phyloP scores from a whole-genome alignment of 495 filamentous ascomycete genomes.

The Friedmanniomyces endolithicus region DNA sequence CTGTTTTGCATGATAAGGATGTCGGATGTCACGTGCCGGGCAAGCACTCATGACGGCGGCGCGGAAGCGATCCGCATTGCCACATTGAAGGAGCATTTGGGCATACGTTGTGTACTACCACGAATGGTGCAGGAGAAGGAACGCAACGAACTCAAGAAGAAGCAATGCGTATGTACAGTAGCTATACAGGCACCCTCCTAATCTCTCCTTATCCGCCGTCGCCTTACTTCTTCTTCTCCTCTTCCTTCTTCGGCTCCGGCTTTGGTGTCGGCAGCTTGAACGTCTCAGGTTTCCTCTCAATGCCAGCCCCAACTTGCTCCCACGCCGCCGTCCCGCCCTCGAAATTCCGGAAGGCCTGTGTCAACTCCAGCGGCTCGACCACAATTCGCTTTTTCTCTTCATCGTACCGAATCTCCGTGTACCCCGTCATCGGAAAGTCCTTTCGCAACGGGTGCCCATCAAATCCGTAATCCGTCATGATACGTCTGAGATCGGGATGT shows the following conservation, averaged over 20 bases:
- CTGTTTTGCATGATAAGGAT: no score
- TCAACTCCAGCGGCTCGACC: conserved; percentile 90
- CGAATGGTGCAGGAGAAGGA: background rate
- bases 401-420: conserved; percentile 95
- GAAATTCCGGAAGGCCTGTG: conserved; percentile 98
- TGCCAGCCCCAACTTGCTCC: conserved; percentile 83
- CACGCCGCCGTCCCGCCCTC: conserved; percentile 58
- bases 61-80: no score
- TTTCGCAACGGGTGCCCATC: conserved; percentile 96
- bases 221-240: conserved; percentile 56
- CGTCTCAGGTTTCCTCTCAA: conserved; percentile 67
- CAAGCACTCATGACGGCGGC: no score
- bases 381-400: conserved; percentile 99
- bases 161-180: conserved; percentile 13
- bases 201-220: background rate
- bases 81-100: background rate
- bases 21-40: no score
- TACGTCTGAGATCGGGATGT: conserved; percentile 91
- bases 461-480: conserved; percentile 99
- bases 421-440: conserved; percentile 95
- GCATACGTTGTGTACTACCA: no score
- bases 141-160: background rate
- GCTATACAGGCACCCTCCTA: conserved; percentile 11
- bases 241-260: conserved; percentile 81
- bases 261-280: conserved; percentile 94